A percentile compares a stretch with the other conserved stretches of the same genome.
Conservation (phyloP, 768 basidiomycete genomes). For the Lactifluus hygrophoroides region DNA sequence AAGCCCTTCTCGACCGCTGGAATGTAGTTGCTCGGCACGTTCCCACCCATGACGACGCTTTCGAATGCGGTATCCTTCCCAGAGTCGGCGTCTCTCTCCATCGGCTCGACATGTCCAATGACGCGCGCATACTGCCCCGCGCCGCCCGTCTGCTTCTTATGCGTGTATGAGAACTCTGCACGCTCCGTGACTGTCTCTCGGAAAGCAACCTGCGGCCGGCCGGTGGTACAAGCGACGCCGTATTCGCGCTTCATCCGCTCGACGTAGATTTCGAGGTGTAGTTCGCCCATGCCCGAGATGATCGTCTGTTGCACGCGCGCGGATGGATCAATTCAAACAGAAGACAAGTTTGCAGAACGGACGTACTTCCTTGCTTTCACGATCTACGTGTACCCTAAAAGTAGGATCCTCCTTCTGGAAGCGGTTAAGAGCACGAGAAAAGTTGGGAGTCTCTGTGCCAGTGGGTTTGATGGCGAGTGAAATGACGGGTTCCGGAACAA, state of each 20-base stretch:
- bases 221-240: slow-evolving; percentile 85
- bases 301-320: slow-evolving; percentile 59
- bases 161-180: slow-evolving; percentile 80
- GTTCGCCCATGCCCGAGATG: slow-evolving; percentile 99
- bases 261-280: slow-evolving; percentile 97
- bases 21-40: slow-evolving; percentile 84
- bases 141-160: slow-evolving; percentile 98
- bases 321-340: not conserved
- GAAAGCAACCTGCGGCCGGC: slow-evolving; percentile 94
- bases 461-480: slow-evolving; percentile 89
- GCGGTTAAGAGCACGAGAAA: slow-evolving; percentile 91
- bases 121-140: slow-evolving; percentile 92
- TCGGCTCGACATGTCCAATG: slow-evolving; percentile 84
- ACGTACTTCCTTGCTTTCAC: slow-evolving; percentile 83
- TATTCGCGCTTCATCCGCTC: slow-evolving; percentile 99
- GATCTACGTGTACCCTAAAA: slow-evolving; percentile 93
- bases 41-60: slow-evolving; percentile 84
- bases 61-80: slow-evolving; percentile 83
- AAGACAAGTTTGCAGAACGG: slow-evolving; percentile 1
- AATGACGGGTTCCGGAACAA: slow-evolving; percentile 96
- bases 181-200: slow-evolving; percentile 86
- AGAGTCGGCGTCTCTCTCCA: slow-evolving; percentile 63
- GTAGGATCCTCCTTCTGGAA: slow-evolving; percentile 99
- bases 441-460: slow-evolving; percentile 91
- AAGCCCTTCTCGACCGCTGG: slow-evolving; percentile 98